A percentile compares a stretch with the other conserved stretches of the same genome.
These are phyloP conservation scores for Russula foetens DNA, from an alignment of 768 basidiomycete genomes.

Conservation along the genomic window DNA sequence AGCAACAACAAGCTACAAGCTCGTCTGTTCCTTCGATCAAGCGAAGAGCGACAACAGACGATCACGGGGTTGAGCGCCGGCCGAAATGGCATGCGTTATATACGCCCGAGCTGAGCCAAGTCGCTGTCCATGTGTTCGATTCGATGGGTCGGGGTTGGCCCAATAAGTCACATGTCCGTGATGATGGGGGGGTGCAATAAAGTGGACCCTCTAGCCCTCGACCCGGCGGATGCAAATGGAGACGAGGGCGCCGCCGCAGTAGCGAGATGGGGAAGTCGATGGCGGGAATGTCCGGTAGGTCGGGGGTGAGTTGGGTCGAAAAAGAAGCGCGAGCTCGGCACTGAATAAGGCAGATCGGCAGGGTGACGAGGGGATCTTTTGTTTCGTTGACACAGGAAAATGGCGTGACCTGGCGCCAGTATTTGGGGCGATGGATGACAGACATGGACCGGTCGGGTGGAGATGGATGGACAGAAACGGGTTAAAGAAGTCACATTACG, in stretches of 20 bases:
- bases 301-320: no score
- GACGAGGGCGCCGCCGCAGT: background rate
- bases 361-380: background rate
- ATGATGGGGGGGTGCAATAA: no score
- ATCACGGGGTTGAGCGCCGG: background rate
- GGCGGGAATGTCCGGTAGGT: background rate
- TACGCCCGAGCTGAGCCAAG: background rate
- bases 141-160: background rate
- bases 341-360: slow-evolving; percentile 5
- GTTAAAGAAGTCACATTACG: background rate
- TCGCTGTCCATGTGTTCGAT: background rate
- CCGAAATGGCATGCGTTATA: background rate
- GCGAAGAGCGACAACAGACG: background rate
- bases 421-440: background rate
- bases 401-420: slow-evolving; percentile 6
- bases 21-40: background rate
- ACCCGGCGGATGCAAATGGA: background rate
- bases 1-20: slow-evolving; percentile 12
- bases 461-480: background rate
- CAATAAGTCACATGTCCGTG: background rate
- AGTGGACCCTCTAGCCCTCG: background rate
- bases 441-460: background rate
- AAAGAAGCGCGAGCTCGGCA: background rate
- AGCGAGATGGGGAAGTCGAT: background rate
- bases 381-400: background rate